These are phyloP conservation scores for Candida glaebosa DNA, from an alignment of 805 yeast species.

Conservation along the genomic window DNA sequence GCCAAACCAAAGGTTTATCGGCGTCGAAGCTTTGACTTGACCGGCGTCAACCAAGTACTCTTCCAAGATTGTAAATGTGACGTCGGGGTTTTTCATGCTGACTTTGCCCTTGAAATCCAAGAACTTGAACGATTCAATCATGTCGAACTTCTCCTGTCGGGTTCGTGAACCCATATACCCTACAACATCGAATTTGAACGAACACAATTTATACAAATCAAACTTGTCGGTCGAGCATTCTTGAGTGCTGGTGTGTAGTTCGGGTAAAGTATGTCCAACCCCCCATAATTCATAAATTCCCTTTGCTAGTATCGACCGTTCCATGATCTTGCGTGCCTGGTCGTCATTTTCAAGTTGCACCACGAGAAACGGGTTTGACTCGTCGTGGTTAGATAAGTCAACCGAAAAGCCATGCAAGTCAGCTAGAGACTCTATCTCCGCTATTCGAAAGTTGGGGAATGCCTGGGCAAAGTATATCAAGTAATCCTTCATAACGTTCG, in stretches of 20 bases:
- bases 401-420: slow-evolving; percentile 52
- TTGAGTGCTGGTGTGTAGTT: slow-evolving; percentile 53
- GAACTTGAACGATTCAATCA: slow-evolving; percentile 71
- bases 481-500: slow-evolving; percentile 50
- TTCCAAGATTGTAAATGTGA: slow-evolving; percentile 69
- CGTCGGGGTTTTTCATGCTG: slow-evolving; percentile 71
- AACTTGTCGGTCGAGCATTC: slow-evolving; percentile 27
- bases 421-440: slow-evolving; percentile 86
- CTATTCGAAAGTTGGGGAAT: slow-evolving; percentile 70
- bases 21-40: slow-evolving; percentile 44
- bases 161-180: slow-evolving; percentile 66
- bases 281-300: slow-evolving; percentile 90
- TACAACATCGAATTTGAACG: slow-evolving; percentile 82
- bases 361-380: slow-evolving; percentile 63
- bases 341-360: slow-evolving; percentile 65
- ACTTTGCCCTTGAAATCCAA: slow-evolving; percentile 76
- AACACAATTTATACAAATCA: slow-evolving; percentile 36
- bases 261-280: slow-evolving; percentile 51
- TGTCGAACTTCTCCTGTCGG: slow-evolving; percentile 45
- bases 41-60: slow-evolving; percentile 51
- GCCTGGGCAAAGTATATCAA: slow-evolving; percentile 83
- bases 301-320: slow-evolving; percentile 65
- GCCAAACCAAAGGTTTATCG: slow-evolving; percentile 69
- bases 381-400: slow-evolving; percentile 59
- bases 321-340: slow-evolving; percentile 60